phyloP scores from a whole-genome alignment of 2,329 filamentous ascomycete genomes.

The Stenocarpella maydis region DNA sequence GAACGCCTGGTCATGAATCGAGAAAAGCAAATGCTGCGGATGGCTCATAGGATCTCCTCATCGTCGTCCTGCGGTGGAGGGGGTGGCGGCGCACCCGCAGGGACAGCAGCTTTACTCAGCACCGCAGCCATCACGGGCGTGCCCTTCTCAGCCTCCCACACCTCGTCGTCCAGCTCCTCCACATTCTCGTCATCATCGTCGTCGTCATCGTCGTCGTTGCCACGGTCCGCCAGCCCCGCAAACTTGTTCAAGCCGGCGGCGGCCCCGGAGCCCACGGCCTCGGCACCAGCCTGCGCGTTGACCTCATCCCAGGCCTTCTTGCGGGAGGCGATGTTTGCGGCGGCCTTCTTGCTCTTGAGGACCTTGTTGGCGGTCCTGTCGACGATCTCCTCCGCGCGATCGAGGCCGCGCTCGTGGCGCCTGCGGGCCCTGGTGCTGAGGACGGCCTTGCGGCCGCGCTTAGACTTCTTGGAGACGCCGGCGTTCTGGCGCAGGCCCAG shows the following conservation, averaged over 20 bases:
- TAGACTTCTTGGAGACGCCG: constrained; percentile 74
- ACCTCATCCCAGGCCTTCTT: constrained; percentile 67
- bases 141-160: constrained; percentile 37
- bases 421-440: constrained; percentile 63
- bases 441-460: constrained; percentile 61
- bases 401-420: constrained; percentile 64
- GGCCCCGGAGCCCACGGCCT: constrained; percentile 39
- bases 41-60: constrained; percentile 33
- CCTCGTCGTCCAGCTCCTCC: constrained; percentile 37
- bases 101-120: neutral
- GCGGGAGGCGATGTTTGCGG: constrained; percentile 56
- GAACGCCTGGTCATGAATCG: constrained; percentile 31
- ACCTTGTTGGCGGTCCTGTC: constrained; percentile 67
- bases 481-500: constrained; percentile 72
- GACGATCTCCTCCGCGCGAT: constrained; percentile 66
- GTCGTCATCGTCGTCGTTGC: constrained; percentile 35
- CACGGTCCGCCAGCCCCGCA: constrained; percentile 35
- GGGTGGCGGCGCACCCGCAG: neutral
- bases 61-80: constrained; percentile 24
- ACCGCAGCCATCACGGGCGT: neutral
- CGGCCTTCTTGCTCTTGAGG: constrained; percentile 60
- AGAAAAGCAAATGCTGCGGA: constrained; percentile 11
- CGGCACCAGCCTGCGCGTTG: constrained; percentile 50
- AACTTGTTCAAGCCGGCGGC: constrained; percentile 29
- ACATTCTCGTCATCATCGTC: constrained; percentile 32